A percentile compares a stretch with the other conserved stretches of the same genome.
Evolutionary conservation across 78 protist genomes (phyloP).

Genomic region (Andalucia godoyi): DNA sequence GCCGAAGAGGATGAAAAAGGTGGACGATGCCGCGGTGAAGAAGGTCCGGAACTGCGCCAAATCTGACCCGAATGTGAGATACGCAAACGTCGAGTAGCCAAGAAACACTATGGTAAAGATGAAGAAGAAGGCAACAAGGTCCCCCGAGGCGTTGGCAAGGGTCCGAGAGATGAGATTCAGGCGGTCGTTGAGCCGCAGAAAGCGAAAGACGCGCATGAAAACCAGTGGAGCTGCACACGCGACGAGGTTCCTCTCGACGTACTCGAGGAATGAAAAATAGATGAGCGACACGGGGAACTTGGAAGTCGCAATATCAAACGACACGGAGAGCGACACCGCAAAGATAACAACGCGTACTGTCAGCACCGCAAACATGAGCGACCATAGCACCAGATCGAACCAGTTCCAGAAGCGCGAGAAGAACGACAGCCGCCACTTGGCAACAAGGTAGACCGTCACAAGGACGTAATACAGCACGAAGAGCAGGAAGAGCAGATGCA

Average conservation of each 20-base stretch:
- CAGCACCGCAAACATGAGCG: background rate
- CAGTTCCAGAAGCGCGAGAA: conserved; percentile 1
- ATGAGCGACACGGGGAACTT: background rate
- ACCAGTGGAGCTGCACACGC: background rate
- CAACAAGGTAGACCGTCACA: background rate
- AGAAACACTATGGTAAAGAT: no score
- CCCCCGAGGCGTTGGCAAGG: no score
- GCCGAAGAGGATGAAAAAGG: conserved; percentile 24
- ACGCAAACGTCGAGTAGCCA: no score
- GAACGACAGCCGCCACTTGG: background rate
- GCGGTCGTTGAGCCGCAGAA: conserved; percentile 15
- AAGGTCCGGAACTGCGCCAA: no score
- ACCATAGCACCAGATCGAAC: background rate
- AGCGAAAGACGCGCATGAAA: conserved; percentile 2
- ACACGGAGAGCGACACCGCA: background rate
- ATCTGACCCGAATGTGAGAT: no score
- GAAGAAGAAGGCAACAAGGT: no score
- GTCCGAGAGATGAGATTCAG: conserved; percentile 10
- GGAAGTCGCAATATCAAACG: background rate
- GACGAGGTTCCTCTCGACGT: background rate
- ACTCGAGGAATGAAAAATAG: background rate
- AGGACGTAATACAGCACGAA: conserved; percentile 1
- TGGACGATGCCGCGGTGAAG: no score
- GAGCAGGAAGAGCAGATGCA: background rate
- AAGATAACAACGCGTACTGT: background rate